A percentile compares a stretch with the other conserved stretches of the same genome.
Conservation (phyloP, 2,329 filamentous ascomycete species). For the Blastomyces parvus region DNA sequence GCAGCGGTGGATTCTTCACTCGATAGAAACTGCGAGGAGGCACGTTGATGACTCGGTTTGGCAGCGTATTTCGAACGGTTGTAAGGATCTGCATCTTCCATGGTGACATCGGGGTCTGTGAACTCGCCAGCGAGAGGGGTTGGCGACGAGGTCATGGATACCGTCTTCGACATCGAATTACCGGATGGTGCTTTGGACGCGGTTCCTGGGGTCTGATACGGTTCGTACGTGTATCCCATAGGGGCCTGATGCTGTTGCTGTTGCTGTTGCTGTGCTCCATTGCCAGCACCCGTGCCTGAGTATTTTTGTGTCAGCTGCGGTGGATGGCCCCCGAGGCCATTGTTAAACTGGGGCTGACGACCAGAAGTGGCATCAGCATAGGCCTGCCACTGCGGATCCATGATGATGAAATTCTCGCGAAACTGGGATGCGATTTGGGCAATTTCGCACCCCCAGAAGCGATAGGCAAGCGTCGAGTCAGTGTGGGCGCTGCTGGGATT, state of each 20-base stretch:
- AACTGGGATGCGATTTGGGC: background rate
- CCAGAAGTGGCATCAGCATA: slow-evolving; percentile 55
- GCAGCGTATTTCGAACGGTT: slow-evolving; percentile 77
- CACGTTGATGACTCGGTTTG: slow-evolving; percentile 60
- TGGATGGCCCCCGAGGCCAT: slow-evolving; percentile 41
- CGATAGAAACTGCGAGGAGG: slow-evolving; percentile 62
- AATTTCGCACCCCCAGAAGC: slow-evolving; percentile 7
- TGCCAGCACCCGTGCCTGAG: slow-evolving; percentile 19
- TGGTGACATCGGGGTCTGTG: slow-evolving; percentile 62
- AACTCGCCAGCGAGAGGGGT: slow-evolving; percentile 55
- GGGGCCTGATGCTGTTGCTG: slow-evolving; percentile 41
- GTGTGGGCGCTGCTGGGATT: slow-evolving; percentile 11
- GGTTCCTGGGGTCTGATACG: slow-evolving; percentile 46
- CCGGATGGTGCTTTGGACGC: slow-evolving; percentile 27
- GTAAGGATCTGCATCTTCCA: slow-evolving; percentile 86
- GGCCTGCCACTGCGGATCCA: slow-evolving; percentile 57
- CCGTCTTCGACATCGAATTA: slow-evolving; percentile 37
- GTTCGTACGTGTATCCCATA: slow-evolving; percentile 57
- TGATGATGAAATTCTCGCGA: slow-evolving; percentile 24
- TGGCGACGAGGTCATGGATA: slow-evolving; percentile 51
- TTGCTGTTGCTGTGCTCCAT: slow-evolving; percentile 28
- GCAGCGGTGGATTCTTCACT: slow-evolving; percentile 73
- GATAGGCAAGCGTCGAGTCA: slow-evolving; percentile 20
- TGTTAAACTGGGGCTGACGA: slow-evolving; percentile 57
- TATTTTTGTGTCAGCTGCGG: slow-evolving; percentile 43